Base-by-base conservation (phyloP, 805 yeast genomes). In the Ogataea trehalophila region DNA sequence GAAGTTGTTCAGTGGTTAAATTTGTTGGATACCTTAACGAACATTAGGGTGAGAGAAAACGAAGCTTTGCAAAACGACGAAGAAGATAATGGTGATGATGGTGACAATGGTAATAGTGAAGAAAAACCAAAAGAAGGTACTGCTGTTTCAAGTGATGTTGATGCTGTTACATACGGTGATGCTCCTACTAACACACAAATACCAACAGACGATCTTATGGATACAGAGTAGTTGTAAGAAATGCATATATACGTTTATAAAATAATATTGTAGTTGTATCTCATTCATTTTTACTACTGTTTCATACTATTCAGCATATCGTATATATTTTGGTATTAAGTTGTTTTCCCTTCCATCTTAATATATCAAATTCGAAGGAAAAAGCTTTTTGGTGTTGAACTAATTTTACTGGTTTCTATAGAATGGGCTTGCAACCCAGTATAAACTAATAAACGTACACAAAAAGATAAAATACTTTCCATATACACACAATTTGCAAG, bases 1-100 rank as follows among this genome's bases (percentile, higher is more conserved):
- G 81, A 76, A 23, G 97, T 91, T 36, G 83, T 80, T 55, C 87
- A 79, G 52, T 88, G 95, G 95, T 75, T 88, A 50, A 87, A 83
- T 57, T 74, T 77, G 58, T 76, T 88, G 53, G 95, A 85, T 58
- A 72, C 85, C 3, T 77, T 82, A 23, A 67, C 84, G 5, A 77
- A 82, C 54, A 75, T 76, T 16, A 75, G 87, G 70, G 69, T 68
- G 46, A 70, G 74, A 58, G 77, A 69, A 37, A 59, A 55, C 8
- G 62, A 61, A n/a, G 62, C 48, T 9, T 62, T 55, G 2, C 62
- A 56, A 6, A 70, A 65, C 3, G 60, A 53, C 9, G 58, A 56
- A 2, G 20, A 20, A 20, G 65, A 56, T 5, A 57, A 45, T 8
- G 59, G 44, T 11, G 54, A 50, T 33, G 67, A 57, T 13, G 59